Evolutionary conservation across 352 stramenopile species (phyloP).

Genomic region (Globisporangium camurandrum): DNA sequence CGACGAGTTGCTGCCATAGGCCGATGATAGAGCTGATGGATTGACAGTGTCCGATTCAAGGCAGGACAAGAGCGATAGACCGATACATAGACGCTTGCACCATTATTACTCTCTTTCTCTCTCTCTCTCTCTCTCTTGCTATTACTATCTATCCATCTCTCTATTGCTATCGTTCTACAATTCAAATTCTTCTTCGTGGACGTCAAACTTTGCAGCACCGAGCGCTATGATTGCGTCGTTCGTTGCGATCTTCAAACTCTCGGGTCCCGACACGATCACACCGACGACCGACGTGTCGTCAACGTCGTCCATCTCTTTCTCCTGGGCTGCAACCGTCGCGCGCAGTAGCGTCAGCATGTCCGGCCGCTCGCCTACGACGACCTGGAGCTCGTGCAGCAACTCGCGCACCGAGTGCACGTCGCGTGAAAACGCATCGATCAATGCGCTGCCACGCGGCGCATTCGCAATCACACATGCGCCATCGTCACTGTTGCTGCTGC

Average conservation of each 20-base stretch:
- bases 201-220: conserved; percentile 27
- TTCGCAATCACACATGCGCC: background rate
- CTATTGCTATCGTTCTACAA: conserved; percentile 13
- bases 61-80: background rate
- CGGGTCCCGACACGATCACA: conserved; percentile 9
- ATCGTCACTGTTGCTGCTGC: background rate
- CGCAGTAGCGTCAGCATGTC: conserved; percentile 25
- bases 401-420: conserved; percentile 23
- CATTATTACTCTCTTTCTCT: too few relatives aligned
- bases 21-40: too few relatives aligned
- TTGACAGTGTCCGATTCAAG: too few relatives aligned
- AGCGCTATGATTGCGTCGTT: conserved; percentile 8
- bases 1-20: too few relatives aligned
- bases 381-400: conserved; percentile 18
- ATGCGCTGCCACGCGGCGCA: too few relatives aligned
- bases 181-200: conserved; percentile 51
- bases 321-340: conserved; percentile 17
- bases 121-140: background rate
- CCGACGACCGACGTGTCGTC: conserved; percentile 3
- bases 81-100: background rate
- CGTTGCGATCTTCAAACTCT: conserved; percentile 7
- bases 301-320: background rate
- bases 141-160: background rate
- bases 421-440: background rate
- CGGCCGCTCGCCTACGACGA: conserved; percentile 20